Base-by-base conservation (phyloP, 1,284 basidiomycete species). In the Bjerkandera adusta region DNA sequence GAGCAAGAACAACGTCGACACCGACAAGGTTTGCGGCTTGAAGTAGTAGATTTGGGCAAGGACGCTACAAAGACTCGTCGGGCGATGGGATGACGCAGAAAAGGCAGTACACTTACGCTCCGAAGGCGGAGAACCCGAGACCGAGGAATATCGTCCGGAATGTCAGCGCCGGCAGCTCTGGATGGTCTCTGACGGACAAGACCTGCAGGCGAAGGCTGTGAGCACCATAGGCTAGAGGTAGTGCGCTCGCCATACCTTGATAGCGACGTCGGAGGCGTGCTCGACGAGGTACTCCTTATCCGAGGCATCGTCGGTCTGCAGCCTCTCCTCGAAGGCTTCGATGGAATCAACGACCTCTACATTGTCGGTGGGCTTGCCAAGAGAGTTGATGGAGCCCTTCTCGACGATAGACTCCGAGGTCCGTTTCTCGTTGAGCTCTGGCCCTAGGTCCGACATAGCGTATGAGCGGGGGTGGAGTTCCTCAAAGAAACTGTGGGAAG, bases 41-140 rank as follows among this genome's bases (percentile, higher is more conserved):
- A 67, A 66, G 55, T 65, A 66, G 45, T 59, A 62, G n/a, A 71
- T 65, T 51, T 69, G 67, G 2, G 67, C 68, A 26, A 71, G 57
- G 6, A 70, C 68, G 36, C 65, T 64, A 22, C 51, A 48, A 36
- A 61, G 56, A 5, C 16, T 29, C n/a, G 32, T 16, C 7, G n/a
- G 5, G 34, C 22, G 26, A 29, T 4, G 12, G 11, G 26, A 18
- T 32, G 15, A 8, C 5, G 15, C 13, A 11, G 4, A 43, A 24
- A 15, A 29, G 3, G 8, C 16, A 12, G 5, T 8, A 2, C 3
- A 58, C 63, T 56, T 35, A 65, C 63, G 63, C 63, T 33, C 63
- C 63, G 30, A 65, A 65, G 0, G 63, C 59, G 10, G 60, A 62
- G 52, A 65, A 65, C 6, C 70, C 69, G 22, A 71, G 54, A 32